Evolutionary conservation across 2,329 filamentous ascomycete genomes (phyloP).

Genomic region (Penicillium sp.): DNA sequence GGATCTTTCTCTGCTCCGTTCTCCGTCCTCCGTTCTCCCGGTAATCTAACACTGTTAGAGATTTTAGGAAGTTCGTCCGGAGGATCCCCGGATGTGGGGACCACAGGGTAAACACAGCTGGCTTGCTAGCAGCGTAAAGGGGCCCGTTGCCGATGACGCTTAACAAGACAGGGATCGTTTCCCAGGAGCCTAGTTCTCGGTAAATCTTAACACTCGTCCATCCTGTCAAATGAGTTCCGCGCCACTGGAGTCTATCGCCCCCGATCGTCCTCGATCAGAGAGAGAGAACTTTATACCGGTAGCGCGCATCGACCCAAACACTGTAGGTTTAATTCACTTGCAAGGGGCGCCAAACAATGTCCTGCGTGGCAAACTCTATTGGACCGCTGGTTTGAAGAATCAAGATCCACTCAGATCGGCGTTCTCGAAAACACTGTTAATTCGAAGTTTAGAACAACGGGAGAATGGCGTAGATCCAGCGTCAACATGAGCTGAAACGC

Average conservation of each 20-base stretch:
- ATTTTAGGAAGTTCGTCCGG: constrained; percentile 3
- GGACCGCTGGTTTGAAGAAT: background rate
- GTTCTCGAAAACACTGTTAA: background rate
- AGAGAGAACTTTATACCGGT: background rate
- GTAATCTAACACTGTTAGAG: background rate
- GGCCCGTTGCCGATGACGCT: background rate
- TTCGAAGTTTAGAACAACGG: constrained; percentile 3
- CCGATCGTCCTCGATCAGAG: constrained; percentile 6
- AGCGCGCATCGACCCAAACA: background rate
- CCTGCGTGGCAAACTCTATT: constrained; percentile 8
- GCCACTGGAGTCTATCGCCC: background rate
- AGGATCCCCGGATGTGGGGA: constrained; percentile 3
- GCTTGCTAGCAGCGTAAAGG: background rate
- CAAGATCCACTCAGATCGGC: constrained; percentile 7
- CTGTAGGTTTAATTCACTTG: background rate
- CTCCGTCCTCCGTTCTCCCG: background rate
- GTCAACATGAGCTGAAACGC: constrained; percentile 5
- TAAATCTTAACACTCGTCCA: constrained; percentile 1
- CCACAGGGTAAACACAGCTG: background rate
- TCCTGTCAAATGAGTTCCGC: background rate
- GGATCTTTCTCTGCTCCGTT: background rate
- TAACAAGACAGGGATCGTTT: constrained; percentile 3
- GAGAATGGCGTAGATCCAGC: background rate
- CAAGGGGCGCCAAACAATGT: constrained; percentile 15
- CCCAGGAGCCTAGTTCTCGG: constrained; percentile 7